A percentile compares a stretch with the other conserved stretches of the same genome.
These are phyloP conservation scores for Solanum clarkiae DNA, from an alignment of 257 asterid genomes.

Conservation along the genomic window DNA sequence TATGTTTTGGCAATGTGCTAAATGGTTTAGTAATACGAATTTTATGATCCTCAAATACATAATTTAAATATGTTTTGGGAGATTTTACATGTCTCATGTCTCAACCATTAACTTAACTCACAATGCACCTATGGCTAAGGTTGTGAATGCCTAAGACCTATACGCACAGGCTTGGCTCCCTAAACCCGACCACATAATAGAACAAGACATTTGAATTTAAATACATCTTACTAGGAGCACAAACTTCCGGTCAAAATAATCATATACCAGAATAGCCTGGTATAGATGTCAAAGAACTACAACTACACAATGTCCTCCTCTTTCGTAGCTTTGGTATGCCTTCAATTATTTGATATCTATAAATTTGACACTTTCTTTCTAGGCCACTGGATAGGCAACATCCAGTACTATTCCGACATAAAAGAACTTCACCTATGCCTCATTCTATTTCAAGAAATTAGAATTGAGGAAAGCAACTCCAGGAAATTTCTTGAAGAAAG, in stretches of 20 bases:
- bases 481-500: neutral
- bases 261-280: neutral
- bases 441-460: neutral
- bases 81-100: neutral
- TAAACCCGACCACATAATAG: neutral
- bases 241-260: neutral
- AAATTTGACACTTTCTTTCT: neutral
- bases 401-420: neutral
- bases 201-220: neutral
- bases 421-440: neutral
- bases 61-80: neutral
- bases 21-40: neutral
- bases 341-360: neutral
- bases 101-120: neutral
- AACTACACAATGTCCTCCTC: neutral
- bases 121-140: neutral
- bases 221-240: neutral
- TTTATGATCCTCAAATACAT: neutral
- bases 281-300: neutral
- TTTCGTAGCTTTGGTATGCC: neutral
- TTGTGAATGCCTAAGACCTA: neutral
- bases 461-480: neutral
- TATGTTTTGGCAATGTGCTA: neutral
- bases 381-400: neutral
- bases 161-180: neutral